Evolutionary conservation across 257 asterid genomes (phyloP).

Genomic region (Leptodermis oblonga): DNA sequence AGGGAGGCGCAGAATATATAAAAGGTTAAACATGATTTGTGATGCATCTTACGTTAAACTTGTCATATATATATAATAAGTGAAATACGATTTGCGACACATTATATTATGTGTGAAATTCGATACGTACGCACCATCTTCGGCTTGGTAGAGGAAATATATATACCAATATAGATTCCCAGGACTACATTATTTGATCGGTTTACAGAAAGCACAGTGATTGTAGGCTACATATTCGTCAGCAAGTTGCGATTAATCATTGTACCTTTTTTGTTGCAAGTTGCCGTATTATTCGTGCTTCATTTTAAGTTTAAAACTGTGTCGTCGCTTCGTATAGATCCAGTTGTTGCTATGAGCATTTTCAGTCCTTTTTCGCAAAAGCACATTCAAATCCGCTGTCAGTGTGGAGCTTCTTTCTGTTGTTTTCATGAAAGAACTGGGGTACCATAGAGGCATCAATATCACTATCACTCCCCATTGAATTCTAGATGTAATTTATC

Average conservation of each 20-base stretch:
- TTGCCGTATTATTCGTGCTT: neutral
- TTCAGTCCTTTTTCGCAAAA: neutral
- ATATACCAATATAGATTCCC: too few relatives aligned
- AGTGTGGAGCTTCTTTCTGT: neutral
- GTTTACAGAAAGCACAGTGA: too few relatives aligned
- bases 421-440: neutral
- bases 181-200: too few relatives aligned
- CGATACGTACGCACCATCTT: too few relatives aligned
- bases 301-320: neutral
- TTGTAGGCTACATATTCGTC: neutral
- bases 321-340: neutral
- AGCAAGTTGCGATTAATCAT: neutral
- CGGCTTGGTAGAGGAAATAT: too few relatives aligned
- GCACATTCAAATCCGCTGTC: neutral
- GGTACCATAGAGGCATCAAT: neutral
- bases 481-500: neutral
- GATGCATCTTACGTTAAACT: too few relatives aligned
- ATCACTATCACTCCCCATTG: too few relatives aligned
- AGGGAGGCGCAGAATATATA: too few relatives aligned
- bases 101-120: too few relatives aligned
- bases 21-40: too few relatives aligned
- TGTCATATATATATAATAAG: too few relatives aligned
- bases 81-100: too few relatives aligned
- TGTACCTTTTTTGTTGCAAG: neutral
- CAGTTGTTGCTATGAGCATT: neutral